Base-by-base conservation (phyloP, 768 basidiomycete species). In the Leccinum aurantiacum region DNA sequence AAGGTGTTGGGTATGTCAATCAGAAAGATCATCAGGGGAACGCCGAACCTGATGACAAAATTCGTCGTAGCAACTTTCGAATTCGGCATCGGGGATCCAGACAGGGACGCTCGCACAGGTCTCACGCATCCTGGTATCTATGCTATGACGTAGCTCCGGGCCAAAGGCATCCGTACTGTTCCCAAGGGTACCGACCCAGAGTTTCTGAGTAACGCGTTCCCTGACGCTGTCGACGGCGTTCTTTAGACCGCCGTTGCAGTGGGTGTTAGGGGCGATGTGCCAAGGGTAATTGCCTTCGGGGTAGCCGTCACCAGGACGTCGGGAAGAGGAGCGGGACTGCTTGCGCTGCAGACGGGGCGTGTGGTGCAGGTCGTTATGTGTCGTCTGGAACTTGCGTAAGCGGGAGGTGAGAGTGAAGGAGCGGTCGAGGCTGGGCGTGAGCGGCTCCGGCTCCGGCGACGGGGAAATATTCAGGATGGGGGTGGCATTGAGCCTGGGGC, bases 31-130 rank as follows among this genome's bases (percentile, higher is more conserved):
- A 10, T 15, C 38, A 8, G 1, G 22, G 41, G n/a, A 4, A 44
- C 10, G 61, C 72, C 80, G 71, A 69, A 82, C 84, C 74, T 91
- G 90, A 65, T 94, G 92, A 67, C 91, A 94, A 71, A 92, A 94
- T 65, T 90, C 88, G 70, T 93, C 91, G 63, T 94, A 94, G 68
- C 84, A 88, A 53, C 84, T 84, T 60, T 85, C 80, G 62, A 94
- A 93, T 67, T 91, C 91, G 2, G 81, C 80, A 67, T 91, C 88
- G 1, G 89, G 87, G 57, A 94, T 88, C 92, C 91, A 93, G 19
- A 93, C 89, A 0, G 90, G 80, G 3, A 81, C 63, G 57, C 77
- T 79, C 5, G 77, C 71, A 35, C 73, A 72, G 58, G 79, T 63
- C 24, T 80, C 74, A 51, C 62, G 65, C 72, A 84, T 75, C 66